Percentiles rank a stretch among this genome's conserved stretches.
These are phyloP conservation scores for Pestalotiopsis sp. DNA, from an alignment of 2,329 filamentous ascomycete species.

Conservation along the genomic window DNA sequence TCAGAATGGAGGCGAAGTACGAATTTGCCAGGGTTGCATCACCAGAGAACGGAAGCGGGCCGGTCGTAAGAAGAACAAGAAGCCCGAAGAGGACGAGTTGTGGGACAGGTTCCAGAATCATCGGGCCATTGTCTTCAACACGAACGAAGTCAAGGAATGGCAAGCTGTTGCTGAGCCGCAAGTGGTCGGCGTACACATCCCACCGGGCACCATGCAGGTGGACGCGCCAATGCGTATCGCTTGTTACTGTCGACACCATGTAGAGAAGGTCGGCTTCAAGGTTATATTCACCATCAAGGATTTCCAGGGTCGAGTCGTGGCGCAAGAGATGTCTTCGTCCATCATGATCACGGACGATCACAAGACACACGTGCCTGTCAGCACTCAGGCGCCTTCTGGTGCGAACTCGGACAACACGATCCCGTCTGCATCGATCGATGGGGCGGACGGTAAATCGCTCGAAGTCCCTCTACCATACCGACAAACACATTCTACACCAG, in stretches of 20 bases:
- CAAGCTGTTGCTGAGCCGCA: slow-evolving; percentile 56
- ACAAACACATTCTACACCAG: slow-evolving; percentile 63
- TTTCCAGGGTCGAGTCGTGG: slow-evolving; percentile 72
- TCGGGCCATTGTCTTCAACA: slow-evolving; percentile 90
- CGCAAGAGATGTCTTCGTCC: slow-evolving; percentile 81
- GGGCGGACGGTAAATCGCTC: slow-evolving; percentile 33
- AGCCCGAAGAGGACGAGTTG: slow-evolving; percentile 86
- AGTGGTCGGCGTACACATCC: slow-evolving; percentile 41
- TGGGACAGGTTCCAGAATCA: slow-evolving; percentile 82
- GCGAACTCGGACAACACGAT: slow-evolving; percentile 13
- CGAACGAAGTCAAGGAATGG: slow-evolving; percentile 84
- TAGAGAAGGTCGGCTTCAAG: slow-evolving; percentile 87
- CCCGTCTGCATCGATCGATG: slow-evolving; percentile 6
- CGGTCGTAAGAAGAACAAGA: slow-evolving; percentile 89
- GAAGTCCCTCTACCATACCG: slow-evolving; percentile 48
- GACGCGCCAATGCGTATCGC: slow-evolving; percentile 93
- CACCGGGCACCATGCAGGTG: slow-evolving; percentile 69
- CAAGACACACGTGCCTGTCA: slow-evolving; percentile 70
- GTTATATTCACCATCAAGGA: slow-evolving; percentile 97
- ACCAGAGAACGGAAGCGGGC: slow-evolving; percentile 88
- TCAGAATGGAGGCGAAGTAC: slow-evolving; percentile 88
- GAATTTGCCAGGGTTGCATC: slow-evolving; percentile 91
- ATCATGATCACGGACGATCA: slow-evolving; percentile 99
- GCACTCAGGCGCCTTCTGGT: slow-evolving; percentile 15
- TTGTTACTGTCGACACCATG: slow-evolving; percentile 94